Base-by-base conservation (phyloP, 495 filamentous ascomycete genomes). In the Lasiosphaeria ovina region DNA sequence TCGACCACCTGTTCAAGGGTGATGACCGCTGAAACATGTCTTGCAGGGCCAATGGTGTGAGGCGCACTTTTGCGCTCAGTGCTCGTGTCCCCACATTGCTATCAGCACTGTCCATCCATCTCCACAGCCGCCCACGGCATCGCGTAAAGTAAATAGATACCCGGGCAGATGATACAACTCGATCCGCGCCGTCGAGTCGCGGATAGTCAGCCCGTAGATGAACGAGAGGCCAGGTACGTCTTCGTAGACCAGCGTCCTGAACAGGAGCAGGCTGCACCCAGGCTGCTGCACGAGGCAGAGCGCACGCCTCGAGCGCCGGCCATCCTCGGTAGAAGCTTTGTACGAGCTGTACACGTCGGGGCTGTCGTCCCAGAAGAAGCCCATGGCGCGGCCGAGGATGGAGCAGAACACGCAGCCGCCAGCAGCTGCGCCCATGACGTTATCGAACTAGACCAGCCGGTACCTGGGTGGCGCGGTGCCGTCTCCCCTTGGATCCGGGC, bases 241-340 rank as follows among this genome's bases (percentile, higher is more conserved):
- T 3, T 59, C 35, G 51, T 60, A 63, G 10, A 63, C 10, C 0
- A 63, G 32, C 1, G 52, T 58, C 32, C 38, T 48, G 24, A 63
- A 63, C 31, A 63, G 51, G 1, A 47, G 33, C 10, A 63, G 58
- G 8, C 45, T 56, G 7, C 24, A 40, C 6, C 58, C 62, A 0
- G 61, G 61, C 12, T 63, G 62, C 36, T 45, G 57, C 1, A 45
- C 57, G 0, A 63, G 16, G 40, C 62, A 63, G 1, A 63, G 10
- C 0, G 35, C 45, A 3, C 56, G 49, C 9, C 44, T 32, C 35
- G 54, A 63, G 0, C 14, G 10, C 12, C 48, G 45, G 3, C 31
- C 33, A 8, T 31, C 24, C 0, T 38, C 40, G 17, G 14, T 17
- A 14, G 51, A 55, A 4, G 52, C 24, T 4, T 38, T 60, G 44